These are phyloP conservation scores for Obba rivulosa DNA, from an alignment of 768 basidiomycete species.

Conservation along the genomic window DNA sequence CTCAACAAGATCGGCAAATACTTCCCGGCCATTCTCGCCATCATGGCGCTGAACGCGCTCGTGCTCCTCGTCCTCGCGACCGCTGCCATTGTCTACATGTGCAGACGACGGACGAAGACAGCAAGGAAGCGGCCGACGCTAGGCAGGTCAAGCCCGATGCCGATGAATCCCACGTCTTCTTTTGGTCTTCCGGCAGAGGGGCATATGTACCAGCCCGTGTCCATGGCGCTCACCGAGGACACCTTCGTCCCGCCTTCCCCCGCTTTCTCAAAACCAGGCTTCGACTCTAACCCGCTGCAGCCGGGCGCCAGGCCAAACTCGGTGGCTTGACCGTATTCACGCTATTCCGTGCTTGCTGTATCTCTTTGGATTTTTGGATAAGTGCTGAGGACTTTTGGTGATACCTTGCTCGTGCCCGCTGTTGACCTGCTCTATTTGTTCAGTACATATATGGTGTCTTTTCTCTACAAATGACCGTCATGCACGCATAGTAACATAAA, in stretches of 20 bases:
- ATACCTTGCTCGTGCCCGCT: slow-evolving; percentile 1
- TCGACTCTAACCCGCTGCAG: slow-evolving; percentile 10
- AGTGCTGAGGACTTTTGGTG: background rate
- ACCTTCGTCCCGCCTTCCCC: slow-evolving; percentile 32
- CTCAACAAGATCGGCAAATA: slow-evolving; percentile 59
- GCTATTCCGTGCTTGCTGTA: background rate
- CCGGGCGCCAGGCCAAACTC: slow-evolving; percentile 38
- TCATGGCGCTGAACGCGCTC: slow-evolving; percentile 75
- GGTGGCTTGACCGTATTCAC: slow-evolving; percentile 25
- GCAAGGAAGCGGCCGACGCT: slow-evolving; percentile 24
- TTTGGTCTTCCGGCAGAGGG: slow-evolving; percentile 11
- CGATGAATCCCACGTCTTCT: slow-evolving; percentile 36
- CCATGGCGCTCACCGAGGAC: slow-evolving; percentile 41
- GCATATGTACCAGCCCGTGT: slow-evolving; percentile 70
- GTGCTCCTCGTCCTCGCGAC: slow-evolving; percentile 54
- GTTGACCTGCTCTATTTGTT: background rate
- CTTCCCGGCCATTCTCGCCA: slow-evolving; percentile 68
- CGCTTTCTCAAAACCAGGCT: slow-evolving; percentile 24
- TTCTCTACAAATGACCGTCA: no score
- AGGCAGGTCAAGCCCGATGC: slow-evolving; percentile 54
- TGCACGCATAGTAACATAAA: no score
- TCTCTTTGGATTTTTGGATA: background rate
- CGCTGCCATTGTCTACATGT: slow-evolving; percentile 49
- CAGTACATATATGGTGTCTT: no score
- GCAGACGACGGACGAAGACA: slow-evolving; percentile 36